Conservation (phyloP, 139 green algal species). For the Ettlia oleoabundans region DNA sequence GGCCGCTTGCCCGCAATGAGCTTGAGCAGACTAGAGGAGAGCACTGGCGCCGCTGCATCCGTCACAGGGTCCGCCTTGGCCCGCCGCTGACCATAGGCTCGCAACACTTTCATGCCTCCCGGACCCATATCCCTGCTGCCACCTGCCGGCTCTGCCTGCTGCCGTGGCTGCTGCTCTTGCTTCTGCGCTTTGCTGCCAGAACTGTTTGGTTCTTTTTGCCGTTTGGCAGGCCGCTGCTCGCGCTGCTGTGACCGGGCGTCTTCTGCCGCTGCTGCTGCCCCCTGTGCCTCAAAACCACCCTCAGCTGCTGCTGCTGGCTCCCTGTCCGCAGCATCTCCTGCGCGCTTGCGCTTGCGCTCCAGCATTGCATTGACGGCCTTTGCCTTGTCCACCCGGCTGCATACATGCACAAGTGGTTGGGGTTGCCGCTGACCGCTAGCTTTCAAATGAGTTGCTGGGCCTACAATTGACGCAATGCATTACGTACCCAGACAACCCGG, state of each 20-base stretch:
- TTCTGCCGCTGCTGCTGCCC: neutral
- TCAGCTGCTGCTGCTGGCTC: neutral
- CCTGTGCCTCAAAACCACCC: neutral
- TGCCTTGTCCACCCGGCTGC: slow-evolving; percentile 56
- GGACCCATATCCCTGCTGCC: too few relatives aligned
- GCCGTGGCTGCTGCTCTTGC: neutral
- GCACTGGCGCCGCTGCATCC: slow-evolving; percentile 31
- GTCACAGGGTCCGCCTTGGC: slow-evolving; percentile 67
- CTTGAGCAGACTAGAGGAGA: slow-evolving; percentile 63
- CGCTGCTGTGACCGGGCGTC: too few relatives aligned
- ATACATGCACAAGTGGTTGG: too few relatives aligned
- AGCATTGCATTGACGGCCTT: slow-evolving; percentile 63
- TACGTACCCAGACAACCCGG: too few relatives aligned
- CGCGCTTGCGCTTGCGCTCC: slow-evolving; percentile 62
- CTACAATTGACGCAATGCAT: too few relatives aligned
- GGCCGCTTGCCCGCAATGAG: slow-evolving; percentile 55
- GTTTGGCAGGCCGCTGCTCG: too few relatives aligned
- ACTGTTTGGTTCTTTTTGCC: too few relatives aligned
- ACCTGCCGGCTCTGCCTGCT: neutral
- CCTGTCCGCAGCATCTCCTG: neutral
- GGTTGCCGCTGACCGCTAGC: too few relatives aligned
- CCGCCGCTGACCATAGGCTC: slow-evolving; percentile 64
- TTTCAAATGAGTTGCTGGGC: too few relatives aligned
- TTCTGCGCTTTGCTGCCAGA: neutral
- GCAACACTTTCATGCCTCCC: slow-evolving; percentile 22